Evolutionary conservation across 169 alveolate genomes (phyloP), one percentile per base, ranked within the genome.

Genomic region (Besnoitia besnoiti): DNA sequence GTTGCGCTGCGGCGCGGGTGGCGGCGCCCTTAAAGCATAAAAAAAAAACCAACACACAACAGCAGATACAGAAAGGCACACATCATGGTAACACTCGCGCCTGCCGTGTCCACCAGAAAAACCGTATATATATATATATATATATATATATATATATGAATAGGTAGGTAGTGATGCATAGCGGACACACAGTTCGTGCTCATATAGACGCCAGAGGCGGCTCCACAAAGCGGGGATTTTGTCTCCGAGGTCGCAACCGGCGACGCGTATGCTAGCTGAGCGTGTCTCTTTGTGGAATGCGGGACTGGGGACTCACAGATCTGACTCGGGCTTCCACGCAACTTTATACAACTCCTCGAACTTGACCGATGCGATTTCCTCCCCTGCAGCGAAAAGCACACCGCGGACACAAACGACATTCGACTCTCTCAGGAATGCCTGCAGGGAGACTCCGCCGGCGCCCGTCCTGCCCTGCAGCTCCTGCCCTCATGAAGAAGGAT

Each of bases 251-350:
- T n/a, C n/a, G n/a, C n/a, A n/a, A n/a, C n/a, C n/a, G n/a, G n/a
- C n/a, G n/a, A n/a, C n/a, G n/a, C n/a, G n/a, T n/a, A n/a, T n/a
- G n/a, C n/a, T n/a, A n/a, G n/a, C n/a, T n/a, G n/a, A n/a, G n/a
- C n/a, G n/a, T 49, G 55, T 14, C 14, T 49, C 55, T n/a, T 61
- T 61, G 33, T n/a, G 76, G 5, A 30, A 19, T 10, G 5, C 80
- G 39, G 8, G 14, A 1, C 82, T 47, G n/a, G 37, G 44, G 27
- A 7, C 92, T 75, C 40, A 89, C 92, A 89, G 61, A 33, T 89
- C 92, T 5, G 93, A 55, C 84, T 77, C 93, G 10, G 93, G 93
- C 90, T 90, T 90, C 93, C 93, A 90, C 39, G 90, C 89, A 16
- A 90, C 85, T 30, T 90, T 75, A 35, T 90, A 90, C 67, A 90